Evolutionary conservation across 192 early-diverging fungal species (phyloP).

Genomic region (Funneliformis mosseae): DNA sequence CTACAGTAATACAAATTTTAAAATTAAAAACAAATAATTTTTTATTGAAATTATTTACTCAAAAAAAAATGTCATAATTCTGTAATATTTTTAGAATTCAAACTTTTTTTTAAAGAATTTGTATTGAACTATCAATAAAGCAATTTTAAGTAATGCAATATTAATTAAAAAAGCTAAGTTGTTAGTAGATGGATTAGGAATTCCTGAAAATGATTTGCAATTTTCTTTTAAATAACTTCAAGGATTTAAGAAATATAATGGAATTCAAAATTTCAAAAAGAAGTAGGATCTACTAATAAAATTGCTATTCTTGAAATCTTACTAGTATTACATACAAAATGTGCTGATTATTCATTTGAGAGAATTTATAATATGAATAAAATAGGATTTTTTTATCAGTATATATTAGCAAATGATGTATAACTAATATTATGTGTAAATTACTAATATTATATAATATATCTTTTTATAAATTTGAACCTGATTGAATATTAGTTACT

Average conservation of each 20-base stretch:
- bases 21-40: conserved; percentile 6
- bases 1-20: too few relatives aligned
- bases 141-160: neutral
- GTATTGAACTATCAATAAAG: neutral
- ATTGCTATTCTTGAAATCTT: conserved; percentile 6
- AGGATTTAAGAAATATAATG: conserved; percentile 45
- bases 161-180: neutral
- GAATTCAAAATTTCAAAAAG: conserved; percentile 33
- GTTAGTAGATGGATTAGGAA: neutral
- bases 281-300: conserved; percentile 7
- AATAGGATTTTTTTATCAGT: too few relatives aligned
- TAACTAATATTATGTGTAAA: too few relatives aligned
- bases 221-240: conserved; percentile 46
- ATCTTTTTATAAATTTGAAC: too few relatives aligned
- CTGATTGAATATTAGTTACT: too few relatives aligned
- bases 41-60: neutral
- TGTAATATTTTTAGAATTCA: conserved; percentile 9
- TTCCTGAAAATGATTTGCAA: conserved; percentile 25
- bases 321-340: neutral
- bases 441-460: too few relatives aligned
- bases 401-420: too few relatives aligned
- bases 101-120: conserved; percentile 1
- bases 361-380: too few relatives aligned
- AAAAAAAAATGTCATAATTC: conserved; percentile 11
- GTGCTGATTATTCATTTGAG: too few relatives aligned